Evolutionary conservation across 2,329 filamentous ascomycete species (phyloP).

Genomic region (Monosporascus sp.): DNA sequence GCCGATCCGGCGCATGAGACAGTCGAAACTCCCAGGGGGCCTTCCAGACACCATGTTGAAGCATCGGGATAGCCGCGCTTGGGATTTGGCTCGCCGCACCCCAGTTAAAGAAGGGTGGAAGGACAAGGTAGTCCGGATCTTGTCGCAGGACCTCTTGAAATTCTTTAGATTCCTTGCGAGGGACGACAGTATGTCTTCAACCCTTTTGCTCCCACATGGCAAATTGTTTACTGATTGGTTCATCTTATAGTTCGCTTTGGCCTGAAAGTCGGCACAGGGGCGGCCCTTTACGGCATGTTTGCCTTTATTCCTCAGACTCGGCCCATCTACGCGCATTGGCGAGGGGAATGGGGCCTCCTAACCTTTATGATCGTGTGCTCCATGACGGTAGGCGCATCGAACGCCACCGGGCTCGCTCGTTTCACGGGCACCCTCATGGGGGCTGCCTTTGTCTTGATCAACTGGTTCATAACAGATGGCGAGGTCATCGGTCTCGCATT

Average conservation of each 20-base stretch:
- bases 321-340: slow-evolving; percentile 78
- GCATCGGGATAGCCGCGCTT: slow-evolving; percentile 49
- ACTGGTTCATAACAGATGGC: slow-evolving; percentile 72
- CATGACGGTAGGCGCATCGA: slow-evolving; percentile 95
- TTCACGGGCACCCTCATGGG: slow-evolving; percentile 84
- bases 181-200: slow-evolving; percentile 43
- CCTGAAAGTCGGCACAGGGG: slow-evolving; percentile 88
- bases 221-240: slow-evolving; percentile 14
- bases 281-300: slow-evolving; percentile 81
- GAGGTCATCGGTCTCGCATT: slow-evolving; percentile 73
- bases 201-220: background rate
- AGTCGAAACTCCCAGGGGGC: slow-evolving; percentile 50
- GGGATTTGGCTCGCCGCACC: slow-evolving; percentile 44
- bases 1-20: slow-evolving; percentile 42
- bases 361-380: slow-evolving; percentile 98
- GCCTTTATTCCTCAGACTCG: slow-evolving; percentile 77
- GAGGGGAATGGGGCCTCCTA: slow-evolving; percentile 92
- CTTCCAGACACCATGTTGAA: slow-evolving; percentile 50
- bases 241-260: slow-evolving; percentile 59
- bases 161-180: slow-evolving; percentile 44
- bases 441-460: slow-evolving; percentile 65
- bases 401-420: slow-evolving; percentile 82
- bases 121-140: slow-evolving; percentile 31
- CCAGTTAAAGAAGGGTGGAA: slow-evolving; percentile 30
- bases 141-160: slow-evolving; percentile 42